Evolutionary conservation across 2,329 filamentous ascomycete genomes (phyloP).

Genomic region (Coniochaeta sp.): DNA sequence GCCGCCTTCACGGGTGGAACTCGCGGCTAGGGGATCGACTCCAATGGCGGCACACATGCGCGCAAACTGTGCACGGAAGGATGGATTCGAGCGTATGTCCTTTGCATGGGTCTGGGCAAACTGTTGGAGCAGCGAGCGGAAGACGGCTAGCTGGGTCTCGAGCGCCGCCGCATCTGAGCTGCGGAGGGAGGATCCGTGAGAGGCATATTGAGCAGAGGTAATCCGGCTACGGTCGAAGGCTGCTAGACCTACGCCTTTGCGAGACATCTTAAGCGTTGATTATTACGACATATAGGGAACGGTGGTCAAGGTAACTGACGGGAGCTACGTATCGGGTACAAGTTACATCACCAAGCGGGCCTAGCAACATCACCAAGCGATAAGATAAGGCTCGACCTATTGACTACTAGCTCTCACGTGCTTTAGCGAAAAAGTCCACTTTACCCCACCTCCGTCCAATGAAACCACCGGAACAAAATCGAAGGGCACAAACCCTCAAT

Average conservation of each 20-base stretch:
- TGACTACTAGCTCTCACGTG: neutral
- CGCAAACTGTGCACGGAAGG: constrained; percentile 92
- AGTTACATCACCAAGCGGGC: neutral
- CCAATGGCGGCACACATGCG: constrained; percentile 98
- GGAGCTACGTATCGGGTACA: neutral
- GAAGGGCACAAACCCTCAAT: constrained; percentile 2
- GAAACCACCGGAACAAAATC: neutral
- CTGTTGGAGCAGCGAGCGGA: constrained; percentile 89
- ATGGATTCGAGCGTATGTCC: constrained; percentile 91
- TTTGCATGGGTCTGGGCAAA: constrained; percentile 92
- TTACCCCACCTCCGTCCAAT: neutral
- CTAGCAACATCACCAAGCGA: neutral
- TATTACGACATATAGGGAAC: neutral
- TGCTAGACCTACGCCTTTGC: constrained; percentile 81
- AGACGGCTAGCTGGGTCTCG: constrained; percentile 88
- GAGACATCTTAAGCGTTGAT: constrained; percentile 42
- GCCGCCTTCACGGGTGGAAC: constrained; percentile 40
- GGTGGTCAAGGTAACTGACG: neutral
- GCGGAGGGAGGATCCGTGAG: constrained; percentile 81
- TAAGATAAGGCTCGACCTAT: neutral
- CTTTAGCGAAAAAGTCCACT: neutral
- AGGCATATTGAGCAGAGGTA: constrained; percentile 82
- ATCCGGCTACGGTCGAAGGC: constrained; percentile 83
- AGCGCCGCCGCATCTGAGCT: constrained; percentile 78
- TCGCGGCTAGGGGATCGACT: constrained; percentile 83